Conservation (phyloP, 164 flowering plant genomes). For the Saururus chinensis region DNA sequence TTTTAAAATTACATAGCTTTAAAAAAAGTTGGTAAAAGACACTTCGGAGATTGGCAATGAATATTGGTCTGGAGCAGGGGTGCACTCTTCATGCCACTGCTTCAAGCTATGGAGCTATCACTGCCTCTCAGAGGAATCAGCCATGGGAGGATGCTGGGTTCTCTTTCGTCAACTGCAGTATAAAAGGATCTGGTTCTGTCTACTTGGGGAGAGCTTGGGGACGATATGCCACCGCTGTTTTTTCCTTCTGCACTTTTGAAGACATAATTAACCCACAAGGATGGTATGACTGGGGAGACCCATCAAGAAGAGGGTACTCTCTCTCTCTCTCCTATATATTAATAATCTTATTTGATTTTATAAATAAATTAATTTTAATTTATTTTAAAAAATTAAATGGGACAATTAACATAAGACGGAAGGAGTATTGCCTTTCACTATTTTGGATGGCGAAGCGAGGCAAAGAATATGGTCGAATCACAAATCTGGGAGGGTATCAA, state of each 20-base stretch:
- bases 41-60: slow-evolving; percentile 3
- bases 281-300: slow-evolving; percentile 67
- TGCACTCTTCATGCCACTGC: slow-evolving; percentile 59
- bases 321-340: slow-evolving; percentile 1
- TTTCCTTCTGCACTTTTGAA: slow-evolving; percentile 42
- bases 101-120: slow-evolving; percentile 47
- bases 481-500: no score
- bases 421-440: no score
- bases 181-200: slow-evolving; percentile 52
- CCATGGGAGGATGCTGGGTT: slow-evolving; percentile 61
- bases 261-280: slow-evolving; percentile 45
- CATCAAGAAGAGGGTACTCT: slow-evolving; percentile 27
- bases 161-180: slow-evolving; percentile 55
- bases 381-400: no score
- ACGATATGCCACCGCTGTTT: slow-evolving; percentile 47
- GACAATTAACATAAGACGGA: no score
- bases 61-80: slow-evolving; percentile 20
- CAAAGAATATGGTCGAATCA: no score
- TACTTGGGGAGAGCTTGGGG: slow-evolving; percentile 92
- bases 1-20: no score
- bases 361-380: no score
- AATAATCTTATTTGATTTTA: no score
- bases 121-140: slow-evolving; percentile 64
- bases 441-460: no score
- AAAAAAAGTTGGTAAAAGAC: no score